Evolutionary conservation across 768 basidiomycete species (phyloP).

Genomic region (Tylopilus balloui): DNA sequence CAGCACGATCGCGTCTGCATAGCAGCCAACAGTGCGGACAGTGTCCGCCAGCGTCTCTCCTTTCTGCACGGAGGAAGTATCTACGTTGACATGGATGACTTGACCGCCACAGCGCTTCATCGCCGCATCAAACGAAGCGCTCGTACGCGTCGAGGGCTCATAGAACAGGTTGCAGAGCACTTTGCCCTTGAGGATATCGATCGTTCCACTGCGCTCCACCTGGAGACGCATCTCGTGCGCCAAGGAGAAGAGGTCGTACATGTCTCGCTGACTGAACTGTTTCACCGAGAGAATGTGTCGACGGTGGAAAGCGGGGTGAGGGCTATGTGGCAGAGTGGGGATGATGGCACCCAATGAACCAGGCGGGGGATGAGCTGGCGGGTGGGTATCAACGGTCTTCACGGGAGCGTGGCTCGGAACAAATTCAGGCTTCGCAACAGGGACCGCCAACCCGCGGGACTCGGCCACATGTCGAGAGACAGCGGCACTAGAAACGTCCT

Average conservation of each 20-base stretch:
- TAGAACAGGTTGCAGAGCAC: slow-evolving; percentile 93
- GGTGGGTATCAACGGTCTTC: slow-evolving; percentile 29
- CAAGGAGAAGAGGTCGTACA: slow-evolving; percentile 90
- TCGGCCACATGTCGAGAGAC: slow-evolving; percentile 40
- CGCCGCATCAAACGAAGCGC: slow-evolving; percentile 93
- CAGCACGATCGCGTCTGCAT: slow-evolving; percentile 90
- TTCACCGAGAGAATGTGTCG: slow-evolving; percentile 93
- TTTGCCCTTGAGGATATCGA: slow-evolving; percentile 88
- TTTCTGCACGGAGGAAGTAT: slow-evolving; percentile 85
- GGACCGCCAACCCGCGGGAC: slow-evolving; percentile 18
- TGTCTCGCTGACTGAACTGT: slow-evolving; percentile 83
- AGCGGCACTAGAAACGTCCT: slow-evolving; percentile 65
- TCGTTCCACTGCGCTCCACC: slow-evolving; percentile 83
- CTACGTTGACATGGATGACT: slow-evolving; percentile 79
- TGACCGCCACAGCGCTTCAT: slow-evolving; percentile 98
- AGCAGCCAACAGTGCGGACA: slow-evolving; percentile 89
- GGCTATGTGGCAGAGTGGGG: slow-evolving; percentile 27
- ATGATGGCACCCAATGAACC: slow-evolving; percentile 13
- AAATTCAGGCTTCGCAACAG: slow-evolving; percentile 25
- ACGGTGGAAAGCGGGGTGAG: slow-evolving; percentile 86
- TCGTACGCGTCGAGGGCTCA: slow-evolving; percentile 95
- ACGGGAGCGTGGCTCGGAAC: slow-evolving; percentile 29
- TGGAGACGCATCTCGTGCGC: slow-evolving; percentile 97
- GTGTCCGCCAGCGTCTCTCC: slow-evolving; percentile 94
- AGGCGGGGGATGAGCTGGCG: slow-evolving; percentile 9